Conservation (phyloP, 371 early-diverging fungal genomes). For the Astathelohania contejeani region DNA sequence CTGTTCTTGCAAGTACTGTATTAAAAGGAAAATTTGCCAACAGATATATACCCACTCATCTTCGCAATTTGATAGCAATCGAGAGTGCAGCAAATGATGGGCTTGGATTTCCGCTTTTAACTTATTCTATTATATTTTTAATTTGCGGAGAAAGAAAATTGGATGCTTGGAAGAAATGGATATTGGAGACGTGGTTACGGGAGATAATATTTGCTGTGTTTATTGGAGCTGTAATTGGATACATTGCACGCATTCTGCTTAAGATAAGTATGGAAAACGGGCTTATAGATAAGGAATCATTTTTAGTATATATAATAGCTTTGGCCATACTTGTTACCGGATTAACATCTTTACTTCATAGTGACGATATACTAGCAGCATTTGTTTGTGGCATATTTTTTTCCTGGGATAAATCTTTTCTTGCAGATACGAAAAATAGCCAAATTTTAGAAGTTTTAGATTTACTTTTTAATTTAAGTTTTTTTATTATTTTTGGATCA, state of each 20-base stretch:
- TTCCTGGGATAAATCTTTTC: conserved; percentile 67
- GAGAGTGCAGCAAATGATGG: conserved; percentile 59
- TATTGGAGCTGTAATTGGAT: conserved; percentile 65
- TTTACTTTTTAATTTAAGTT: conserved; percentile 64
- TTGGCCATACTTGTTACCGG: conserved; percentile 66
- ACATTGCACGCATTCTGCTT: conserved; percentile 57
- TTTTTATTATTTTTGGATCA: conserved; percentile 75
- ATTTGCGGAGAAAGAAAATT: no score
- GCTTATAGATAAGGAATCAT: conserved; percentile 69
- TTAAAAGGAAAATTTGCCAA: conserved; percentile 80
- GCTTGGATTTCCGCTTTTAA: conserved; percentile 65
- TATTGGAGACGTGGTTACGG: conserved; percentile 58
- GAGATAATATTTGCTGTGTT: conserved; percentile 58
- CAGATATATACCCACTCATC: conserved; percentile 60
- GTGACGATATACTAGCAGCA: conserved; percentile 70
- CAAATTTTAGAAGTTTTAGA: conserved; percentile 76
- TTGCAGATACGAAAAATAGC: conserved; percentile 63
- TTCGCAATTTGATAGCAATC: conserved; percentile 64
- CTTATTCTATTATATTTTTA: conserved; percentile 33
- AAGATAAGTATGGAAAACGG: conserved; percentile 58
- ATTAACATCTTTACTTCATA: conserved; percentile 58
- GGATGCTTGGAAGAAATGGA: conserved; percentile 52
- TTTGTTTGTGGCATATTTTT: conserved; percentile 73
- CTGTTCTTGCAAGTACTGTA: conserved; percentile 74
- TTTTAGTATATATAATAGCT: conserved; percentile 64